Conservation (phyloP, 2,329 filamentous ascomycete genomes). For the Scleromitrula shiraiana region DNA sequence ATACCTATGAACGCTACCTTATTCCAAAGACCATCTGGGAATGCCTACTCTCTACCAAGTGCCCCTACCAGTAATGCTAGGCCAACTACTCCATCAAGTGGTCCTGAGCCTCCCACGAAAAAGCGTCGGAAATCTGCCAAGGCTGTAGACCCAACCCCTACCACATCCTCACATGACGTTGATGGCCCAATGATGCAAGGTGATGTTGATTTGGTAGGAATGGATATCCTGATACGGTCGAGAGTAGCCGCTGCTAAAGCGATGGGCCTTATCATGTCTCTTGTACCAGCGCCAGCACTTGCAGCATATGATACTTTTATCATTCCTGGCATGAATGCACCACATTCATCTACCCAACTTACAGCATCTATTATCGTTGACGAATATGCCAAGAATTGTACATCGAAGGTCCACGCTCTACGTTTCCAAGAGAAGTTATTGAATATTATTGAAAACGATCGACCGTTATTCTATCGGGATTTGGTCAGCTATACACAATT, state of each 20-base stretch:
- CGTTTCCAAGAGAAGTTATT: constrained; percentile 60
- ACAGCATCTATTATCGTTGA: constrained; percentile 77
- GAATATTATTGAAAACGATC: constrained; percentile 70
- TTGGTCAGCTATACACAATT: constrained; percentile 85
- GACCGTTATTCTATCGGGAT: constrained; percentile 78
- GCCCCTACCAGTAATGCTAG: constrained; percentile 36
- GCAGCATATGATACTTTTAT: constrained; percentile 59
- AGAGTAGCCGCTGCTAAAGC: constrained; percentile 82
- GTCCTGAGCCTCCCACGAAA: constrained; percentile 52
- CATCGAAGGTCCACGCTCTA: constrained; percentile 41
- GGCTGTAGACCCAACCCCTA: constrained; percentile 56
- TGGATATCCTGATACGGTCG: constrained; percentile 80
- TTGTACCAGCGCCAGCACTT: constrained; percentile 57
- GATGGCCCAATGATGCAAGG: constrained; percentile 98
- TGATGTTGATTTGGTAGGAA: constrained; percentile 87
- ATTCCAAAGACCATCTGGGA: constrained; percentile 89
- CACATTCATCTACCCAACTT: constrained; percentile 79
- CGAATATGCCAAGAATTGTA: constrained; percentile 66
- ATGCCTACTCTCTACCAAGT: constrained; percentile 58
- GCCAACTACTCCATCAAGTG: constrained; percentile 32
- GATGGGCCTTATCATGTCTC: constrained; percentile 73
- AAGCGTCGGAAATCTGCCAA: constrained; percentile 84
- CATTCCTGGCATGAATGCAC: constrained; percentile 58
- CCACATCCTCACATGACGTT: constrained; percentile 79
- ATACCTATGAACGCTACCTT: constrained; percentile 85